A percentile compares a stretch with the other conserved stretches of the same genome.
These are phyloP conservation scores for Albugo laibachii DNA, from an alignment of 352 stramenopile genomes.

Conservation along the genomic window DNA sequence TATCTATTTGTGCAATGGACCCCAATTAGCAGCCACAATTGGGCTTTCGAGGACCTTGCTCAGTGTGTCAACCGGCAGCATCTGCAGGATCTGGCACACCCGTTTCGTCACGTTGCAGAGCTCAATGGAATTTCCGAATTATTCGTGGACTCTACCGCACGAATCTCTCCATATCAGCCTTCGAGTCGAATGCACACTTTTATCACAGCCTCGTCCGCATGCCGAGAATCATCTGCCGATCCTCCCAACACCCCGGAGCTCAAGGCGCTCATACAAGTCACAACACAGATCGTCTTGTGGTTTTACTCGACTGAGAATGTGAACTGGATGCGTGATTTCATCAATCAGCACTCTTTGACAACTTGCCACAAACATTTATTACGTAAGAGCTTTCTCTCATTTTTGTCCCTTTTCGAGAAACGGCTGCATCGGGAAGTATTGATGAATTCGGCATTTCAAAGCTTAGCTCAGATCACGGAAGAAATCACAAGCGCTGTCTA, in stretches of 20 bases:
- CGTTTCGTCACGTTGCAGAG: too few species aligned
- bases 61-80: constrained; percentile 19
- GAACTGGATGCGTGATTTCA: constrained; percentile 21
- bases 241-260: constrained; percentile 8
- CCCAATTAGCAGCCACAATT: constrained; percentile 18
- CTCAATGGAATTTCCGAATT: too few species aligned
- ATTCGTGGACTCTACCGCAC: too few species aligned
- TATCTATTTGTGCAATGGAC: constrained; percentile 27
- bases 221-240: too few species aligned
- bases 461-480: constrained; percentile 24
- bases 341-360: constrained; percentile 12
- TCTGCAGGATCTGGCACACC: constrained; percentile 7
- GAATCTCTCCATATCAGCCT: too few species aligned
- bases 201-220: too few species aligned
- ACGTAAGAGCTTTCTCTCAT: constrained; percentile 22
- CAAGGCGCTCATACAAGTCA: constrained; percentile 18
- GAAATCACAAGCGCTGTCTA: constrained; percentile 47
- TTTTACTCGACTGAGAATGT: constrained; percentile 25
- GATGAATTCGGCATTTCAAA: constrained; percentile 13
- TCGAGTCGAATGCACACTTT: too few species aligned
- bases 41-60: constrained; percentile 26
- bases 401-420: constrained; percentile 20
- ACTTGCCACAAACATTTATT: constrained; percentile 22
- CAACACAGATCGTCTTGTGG: constrained; percentile 22
- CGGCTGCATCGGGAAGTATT: constrained; percentile 28